These are phyloP conservation scores for Penicillium polonicum DNA, from an alignment of 2,329 filamentous ascomycete genomes.

Conservation along the genomic window DNA sequence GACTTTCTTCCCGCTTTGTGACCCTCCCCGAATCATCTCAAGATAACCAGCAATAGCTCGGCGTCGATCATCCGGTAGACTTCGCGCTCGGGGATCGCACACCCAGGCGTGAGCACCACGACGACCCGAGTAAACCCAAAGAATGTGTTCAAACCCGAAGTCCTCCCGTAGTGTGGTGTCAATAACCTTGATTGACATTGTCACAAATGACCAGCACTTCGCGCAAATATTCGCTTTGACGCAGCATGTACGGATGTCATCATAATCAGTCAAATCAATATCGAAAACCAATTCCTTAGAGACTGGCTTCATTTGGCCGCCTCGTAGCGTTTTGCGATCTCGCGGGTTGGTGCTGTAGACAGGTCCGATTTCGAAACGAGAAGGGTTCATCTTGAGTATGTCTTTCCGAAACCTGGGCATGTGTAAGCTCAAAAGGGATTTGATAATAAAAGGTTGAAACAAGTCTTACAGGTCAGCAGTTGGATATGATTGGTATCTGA, in stretches of 20 bases:
- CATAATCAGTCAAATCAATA: conserved; percentile 99
- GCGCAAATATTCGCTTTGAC: conserved; percentile 87
- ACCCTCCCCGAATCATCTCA: conserved; percentile 82
- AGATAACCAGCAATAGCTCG: conserved; percentile 85
- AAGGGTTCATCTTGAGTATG: conserved; percentile 80
- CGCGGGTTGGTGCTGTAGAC: conserved; percentile 92
- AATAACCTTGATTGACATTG: conserved; percentile 94
- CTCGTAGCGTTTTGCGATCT: conserved; percentile 81
- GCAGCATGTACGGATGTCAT: conserved; percentile 94
- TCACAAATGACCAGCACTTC: conserved; percentile 96
- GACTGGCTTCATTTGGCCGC: conserved; percentile 77
- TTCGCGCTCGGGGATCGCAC: conserved; percentile 82
- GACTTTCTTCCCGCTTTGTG: conserved; percentile 82
- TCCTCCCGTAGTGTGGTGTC: conserved; percentile 85
- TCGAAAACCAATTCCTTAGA: conserved; percentile 97
- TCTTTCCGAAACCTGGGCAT: conserved; percentile 77
- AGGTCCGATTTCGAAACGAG: conserved; percentile 97
- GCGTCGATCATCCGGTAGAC: conserved; percentile 81
- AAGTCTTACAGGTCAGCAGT: conserved; percentile 60
- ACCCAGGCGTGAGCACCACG: conserved; percentile 98
- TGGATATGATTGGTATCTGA: conserved; percentile 82
- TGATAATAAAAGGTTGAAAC: neutral
- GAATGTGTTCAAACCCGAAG: conserved; percentile 93
- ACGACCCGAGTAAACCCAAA: conserved; percentile 98
- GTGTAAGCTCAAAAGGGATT: conserved; percentile 20